A percentile compares a stretch with the other conserved stretches of the same genome.
Conservation (phyloP, 1,284 basidiomycete genomes). For the Cryptococcus jaspeensis region DNA sequence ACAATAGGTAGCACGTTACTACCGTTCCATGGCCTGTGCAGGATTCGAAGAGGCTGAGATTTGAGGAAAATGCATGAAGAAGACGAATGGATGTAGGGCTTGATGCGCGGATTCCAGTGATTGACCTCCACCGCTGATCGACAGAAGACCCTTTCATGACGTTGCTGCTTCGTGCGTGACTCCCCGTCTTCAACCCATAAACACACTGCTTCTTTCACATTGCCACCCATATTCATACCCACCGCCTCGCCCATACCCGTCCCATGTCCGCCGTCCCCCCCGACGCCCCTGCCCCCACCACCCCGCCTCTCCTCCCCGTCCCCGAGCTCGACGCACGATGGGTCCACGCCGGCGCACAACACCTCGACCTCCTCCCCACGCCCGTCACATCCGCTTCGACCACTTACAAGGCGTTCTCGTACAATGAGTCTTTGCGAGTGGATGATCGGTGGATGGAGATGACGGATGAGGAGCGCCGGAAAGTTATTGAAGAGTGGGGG, state of each 20-base stretch:
- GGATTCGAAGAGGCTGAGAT: no score
- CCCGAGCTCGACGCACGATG: slow-evolving; percentile 43
- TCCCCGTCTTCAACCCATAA: no score
- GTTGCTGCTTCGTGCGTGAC: no score
- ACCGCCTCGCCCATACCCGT: neutral
- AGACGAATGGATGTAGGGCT: no score
- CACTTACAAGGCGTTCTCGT: slow-evolving; percentile 60
- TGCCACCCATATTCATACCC: neutral
- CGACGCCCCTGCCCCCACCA: slow-evolving; percentile 7
- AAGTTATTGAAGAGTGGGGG: slow-evolving; percentile 29
- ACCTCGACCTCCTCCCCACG: slow-evolving; percentile 46
- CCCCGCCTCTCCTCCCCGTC: slow-evolving; percentile 21
- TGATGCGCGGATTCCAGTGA: no score
- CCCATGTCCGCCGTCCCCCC: neutral
- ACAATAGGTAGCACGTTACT: no score
- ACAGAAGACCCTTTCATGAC: no score
- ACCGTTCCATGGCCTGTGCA: no score
- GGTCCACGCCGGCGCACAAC: slow-evolving; percentile 51
- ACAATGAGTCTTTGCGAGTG: slow-evolving; percentile 40
- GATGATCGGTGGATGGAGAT: slow-evolving; percentile 56
- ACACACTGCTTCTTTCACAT: no score
- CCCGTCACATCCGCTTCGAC: slow-evolving; percentile 43
- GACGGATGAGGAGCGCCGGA: slow-evolving; percentile 13
- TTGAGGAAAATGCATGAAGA: no score
- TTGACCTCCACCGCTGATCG: no score